A percentile compares a stretch with the other conserved stretches of the same genome.
phyloP scores from a whole-genome alignment of 164 flowering plant species.

The Houttuynia cordata region DNA sequence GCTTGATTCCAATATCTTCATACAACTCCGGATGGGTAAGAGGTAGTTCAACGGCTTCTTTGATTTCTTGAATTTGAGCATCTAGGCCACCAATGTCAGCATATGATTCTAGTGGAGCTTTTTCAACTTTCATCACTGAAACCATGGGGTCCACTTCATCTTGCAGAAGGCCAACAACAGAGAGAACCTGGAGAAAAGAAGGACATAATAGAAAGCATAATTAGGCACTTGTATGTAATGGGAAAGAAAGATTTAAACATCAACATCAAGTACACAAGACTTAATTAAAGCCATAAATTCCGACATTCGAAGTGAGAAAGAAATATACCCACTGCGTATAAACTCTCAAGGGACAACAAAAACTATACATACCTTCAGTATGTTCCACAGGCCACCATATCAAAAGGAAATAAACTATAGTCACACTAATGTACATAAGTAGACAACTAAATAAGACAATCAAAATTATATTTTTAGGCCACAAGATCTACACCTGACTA shows the following conservation, averaged over 20 bases:
- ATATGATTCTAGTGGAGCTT: constrained; percentile 78
- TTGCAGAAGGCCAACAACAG: constrained; percentile 80
- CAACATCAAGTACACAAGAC: not conserved
- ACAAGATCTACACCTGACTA: too few species aligned
- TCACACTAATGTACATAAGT: too few species aligned
- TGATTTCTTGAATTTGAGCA: constrained; percentile 82
- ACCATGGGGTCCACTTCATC: constrained; percentile 88
- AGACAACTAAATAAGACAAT: too few species aligned
- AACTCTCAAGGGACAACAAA: not conserved
- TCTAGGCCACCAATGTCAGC: constrained; percentile 87
- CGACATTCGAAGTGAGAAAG: not conserved
- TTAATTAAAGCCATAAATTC: not conserved
- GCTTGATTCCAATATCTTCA: constrained; percentile 81
- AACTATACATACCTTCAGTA: not conserved
- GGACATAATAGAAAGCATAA: not conserved
- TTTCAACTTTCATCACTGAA: constrained; percentile 78
- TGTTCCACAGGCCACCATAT: not conserved
- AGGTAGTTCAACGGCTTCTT: constrained; percentile 86
- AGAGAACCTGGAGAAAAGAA: constrained; percentile 36
- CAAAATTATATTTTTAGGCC: too few species aligned
- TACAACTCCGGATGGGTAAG: constrained; percentile 83
- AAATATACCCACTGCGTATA: not conserved
- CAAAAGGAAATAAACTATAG: too few species aligned
- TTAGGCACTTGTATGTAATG: not conserved
- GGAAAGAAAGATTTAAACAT: too few species aligned